Evolutionary conservation across 176 grass and related monocot genomes (phyloP), one percentile per base, ranked within the genome.

Genomic region (Elymus sibiricus): DNA sequence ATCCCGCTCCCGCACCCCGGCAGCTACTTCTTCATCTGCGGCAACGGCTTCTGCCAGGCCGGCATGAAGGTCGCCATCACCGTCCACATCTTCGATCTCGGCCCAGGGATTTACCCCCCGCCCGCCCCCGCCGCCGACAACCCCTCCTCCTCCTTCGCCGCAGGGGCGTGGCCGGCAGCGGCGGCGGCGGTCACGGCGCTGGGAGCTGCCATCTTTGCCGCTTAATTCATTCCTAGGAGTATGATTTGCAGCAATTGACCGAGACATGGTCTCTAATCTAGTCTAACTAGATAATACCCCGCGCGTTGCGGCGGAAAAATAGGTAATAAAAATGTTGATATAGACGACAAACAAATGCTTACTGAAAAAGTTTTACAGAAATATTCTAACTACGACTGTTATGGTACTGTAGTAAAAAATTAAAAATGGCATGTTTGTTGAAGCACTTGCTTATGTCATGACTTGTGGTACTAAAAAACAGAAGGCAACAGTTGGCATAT

Each of bases 11-110:
- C 79, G 44, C 62, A 86, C 19, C 15, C 96, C 26, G 64, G 92
- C 11, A 75, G 43, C 35, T 91, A 95, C 90, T 95, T 89, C 87
- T 98, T 91, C 88, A 94, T 95, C 86, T 94, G 96, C 74, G 93
- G 90, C 88, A 95, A 98, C 46, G 90, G 96, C 46, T 89, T 91
- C 72, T 95, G 96, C 83, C 83, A 86, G 70, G 70, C 56, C 7
- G 92, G 96, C 81, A 94, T 99, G 97, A 92, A 92, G 87, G 84
- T 94, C 51, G 89, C 90, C 55, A 67, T 94, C 81, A 83, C 73
- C 53, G 94, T 95, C 65, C 71, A 62, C 82, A 88, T 14, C 47
- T 47, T 66, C 77, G 89, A 94, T 24, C 43, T 71, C 58, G 60
- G 79, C 11, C 22, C 77, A 35, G 1, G 6, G 70, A 74, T 74